Base-by-base conservation (phyloP, 169 alveolate species). In the Plasmodium chabaudi region DNA sequence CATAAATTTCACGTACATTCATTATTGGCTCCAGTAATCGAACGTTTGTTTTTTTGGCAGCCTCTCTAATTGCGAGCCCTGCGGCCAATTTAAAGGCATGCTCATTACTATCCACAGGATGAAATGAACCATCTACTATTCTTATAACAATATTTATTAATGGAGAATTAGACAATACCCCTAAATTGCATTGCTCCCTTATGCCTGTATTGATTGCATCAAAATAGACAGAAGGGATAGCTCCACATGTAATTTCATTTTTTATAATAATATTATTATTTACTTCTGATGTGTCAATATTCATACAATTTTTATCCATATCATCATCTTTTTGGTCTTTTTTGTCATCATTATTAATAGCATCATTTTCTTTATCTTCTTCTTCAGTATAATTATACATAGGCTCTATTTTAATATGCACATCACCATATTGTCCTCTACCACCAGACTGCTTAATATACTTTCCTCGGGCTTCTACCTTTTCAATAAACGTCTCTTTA, bases 1-100 rank as follows among this genome's bases (percentile, higher is more conserved):
- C 19, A 9, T 73, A 17, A 9, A 10, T 53, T 17, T 69, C 42
- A 19, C 42, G 6, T 82, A 95, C 97, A 79, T 92, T 95, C 99
- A 97, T 95, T 68, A 94, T 93, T 55, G 98, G 99, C 92, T 96
- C 98, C 67, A 97, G 84, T 46, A 97, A 94, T 34, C 86, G 77
- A 46, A 95, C 94, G 25, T 93, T 74, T 6, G 96, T 94, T 79
- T 93, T 72, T 15, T 88, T 71, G 39, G 96, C 96, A 3, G 97
- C 96, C 61, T 97, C 97, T 88, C 96, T 89, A 39, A 95, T 49
- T 1, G 97, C 97, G 82, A 91, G 56, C 34, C 95, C 87, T 9
- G 97, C 97, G 9, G 98, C 97, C 72, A 95, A 92, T 72, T 94
- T 94, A 90, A 97, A 97, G 17, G 98, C 98, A 21, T 95, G 88